Evolutionary conservation across 176 grass and related monocot genomes (phyloP), one percentile per base, ranked within the genome.

Genomic region (Oryza brachyantha): DNA sequence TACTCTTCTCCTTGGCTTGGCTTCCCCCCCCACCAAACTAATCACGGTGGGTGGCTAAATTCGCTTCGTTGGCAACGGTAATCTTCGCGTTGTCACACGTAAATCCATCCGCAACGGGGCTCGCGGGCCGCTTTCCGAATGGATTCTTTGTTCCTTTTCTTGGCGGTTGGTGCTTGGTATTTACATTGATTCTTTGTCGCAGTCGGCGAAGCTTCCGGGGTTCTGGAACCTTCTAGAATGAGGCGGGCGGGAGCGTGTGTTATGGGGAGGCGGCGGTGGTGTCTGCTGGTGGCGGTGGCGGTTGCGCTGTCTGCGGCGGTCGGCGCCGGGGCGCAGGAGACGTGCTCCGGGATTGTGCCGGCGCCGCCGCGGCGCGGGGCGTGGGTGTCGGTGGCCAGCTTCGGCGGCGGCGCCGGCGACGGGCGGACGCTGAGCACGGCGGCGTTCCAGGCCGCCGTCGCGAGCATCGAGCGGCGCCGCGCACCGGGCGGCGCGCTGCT

Each of bases 341-440:
- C 86, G 54, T 92, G 90, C 77, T 66, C 84, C 4, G 81, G 61
- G 14, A 21, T 52, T 1, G 48, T 52, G 62, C 64, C 8, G 81
- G 48, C 17, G 48, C 1, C 48, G 70, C 66, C 62, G 73, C 81
- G 45, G 35, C 90, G 90, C 13, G 83, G 86, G 13, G 86, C 86
- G 13, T 92, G 90, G 90, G 63, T 88, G 65, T 88, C 90, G 43
- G 8, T 92, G 68, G 81, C 75, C 66, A 92, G 90, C 82, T 88
- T 86, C 57, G 82, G 79, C 32, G 82, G 79, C 32, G 86, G n/a
- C 13, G 7, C 59, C 42, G 58, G 68, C 75, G 86, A 92, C 55
- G 86, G 90, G 52, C 70, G 21, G 74, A 78, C 90, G 21, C 63
- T 89, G n/a, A 92, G 86, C 75, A 92, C 90, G 29, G 79, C 64